Evolutionary conservation across 306 rosid genomes (phyloP).

Genomic region (Geum urbanum): DNA sequence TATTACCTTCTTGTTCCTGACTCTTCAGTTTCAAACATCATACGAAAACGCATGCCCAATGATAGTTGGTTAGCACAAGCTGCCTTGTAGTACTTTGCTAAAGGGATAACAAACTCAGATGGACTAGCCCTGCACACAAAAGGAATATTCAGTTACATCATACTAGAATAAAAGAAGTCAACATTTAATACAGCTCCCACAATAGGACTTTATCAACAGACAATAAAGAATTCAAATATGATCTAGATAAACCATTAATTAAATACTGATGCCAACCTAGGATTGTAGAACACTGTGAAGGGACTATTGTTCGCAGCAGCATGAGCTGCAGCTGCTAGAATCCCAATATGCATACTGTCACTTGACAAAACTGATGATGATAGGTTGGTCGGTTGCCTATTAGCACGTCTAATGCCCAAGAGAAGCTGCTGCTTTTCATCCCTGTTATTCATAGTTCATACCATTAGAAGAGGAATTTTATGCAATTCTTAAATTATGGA

Average conservation of each 20-base stretch:
- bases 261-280: slow-evolving; percentile 47
- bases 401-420: slow-evolving; percentile 90
- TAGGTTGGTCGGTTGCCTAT: slow-evolving; percentile 76
- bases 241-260: neutral
- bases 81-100: slow-evolving; percentile 95
- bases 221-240: neutral
- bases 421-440: slow-evolving; percentile 96
- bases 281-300: slow-evolving; percentile 82
- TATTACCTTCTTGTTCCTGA: slow-evolving; percentile 94
- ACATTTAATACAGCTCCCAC: neutral
- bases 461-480: neutral
- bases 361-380: slow-evolving; percentile 88
- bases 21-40: slow-evolving; percentile 98
- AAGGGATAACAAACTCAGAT: slow-evolving; percentile 93
- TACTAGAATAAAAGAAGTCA: neutral
- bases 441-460: slow-evolving; percentile 38
- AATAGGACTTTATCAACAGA: neutral
- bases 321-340: slow-evolving; percentile 97
- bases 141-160: slow-evolving; percentile 3
- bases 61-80: slow-evolving; percentile 86
- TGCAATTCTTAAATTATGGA: neutral
- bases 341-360: slow-evolving; percentile 98
- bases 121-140: slow-evolving; percentile 85
- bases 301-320: slow-evolving; percentile 92
- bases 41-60: slow-evolving; percentile 93